These are phyloP conservation scores for Saccharomyces hybrid DNA, from an alignment of 1,139 yeast genomes.

Conservation along the genomic window DNA sequence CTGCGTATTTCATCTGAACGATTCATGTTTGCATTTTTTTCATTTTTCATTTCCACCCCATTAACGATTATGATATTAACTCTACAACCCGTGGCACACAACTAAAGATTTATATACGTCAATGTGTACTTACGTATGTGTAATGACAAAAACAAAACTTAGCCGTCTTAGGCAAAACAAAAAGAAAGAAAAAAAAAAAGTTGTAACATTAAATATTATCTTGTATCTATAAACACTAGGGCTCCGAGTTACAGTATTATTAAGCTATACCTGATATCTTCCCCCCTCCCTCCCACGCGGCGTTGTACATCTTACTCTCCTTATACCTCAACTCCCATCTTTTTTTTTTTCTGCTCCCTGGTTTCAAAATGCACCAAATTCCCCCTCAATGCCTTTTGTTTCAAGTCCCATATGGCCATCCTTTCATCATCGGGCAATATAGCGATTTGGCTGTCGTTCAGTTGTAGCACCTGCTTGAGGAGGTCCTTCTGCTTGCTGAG, in stretches of 20 bases:
- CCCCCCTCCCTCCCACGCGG: background rate
- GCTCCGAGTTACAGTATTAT: background rate
- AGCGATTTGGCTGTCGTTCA: constrained; percentile 58
- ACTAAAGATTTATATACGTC: background rate
- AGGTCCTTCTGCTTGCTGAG: constrained; percentile 45
- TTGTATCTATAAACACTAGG: background rate
- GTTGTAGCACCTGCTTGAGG: constrained; percentile 47
- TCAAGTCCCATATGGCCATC: constrained; percentile 32
- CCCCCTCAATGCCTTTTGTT: constrained; percentile 32
- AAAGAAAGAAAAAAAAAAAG: background rate
- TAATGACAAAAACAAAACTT: background rate
- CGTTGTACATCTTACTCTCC: background rate
- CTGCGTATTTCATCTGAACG: background rate
- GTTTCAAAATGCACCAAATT: constrained; percentile 20
- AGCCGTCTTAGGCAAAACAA: background rate
- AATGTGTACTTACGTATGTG: background rate
- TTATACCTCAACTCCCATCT: background rate
- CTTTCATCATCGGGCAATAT: constrained; percentile 55
- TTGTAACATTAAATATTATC: background rate
- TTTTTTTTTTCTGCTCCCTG: constrained; percentile 10
- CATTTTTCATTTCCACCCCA: background rate
- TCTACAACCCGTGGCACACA: background rate
- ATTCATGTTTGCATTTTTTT: background rate
- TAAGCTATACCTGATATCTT: background rate
- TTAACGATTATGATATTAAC: background rate